Evolutionary conservation across 2,329 filamentous ascomycete species (phyloP), one percentile per base, ranked within the genome.

Genomic region (Boeremia lycopersici): DNA sequence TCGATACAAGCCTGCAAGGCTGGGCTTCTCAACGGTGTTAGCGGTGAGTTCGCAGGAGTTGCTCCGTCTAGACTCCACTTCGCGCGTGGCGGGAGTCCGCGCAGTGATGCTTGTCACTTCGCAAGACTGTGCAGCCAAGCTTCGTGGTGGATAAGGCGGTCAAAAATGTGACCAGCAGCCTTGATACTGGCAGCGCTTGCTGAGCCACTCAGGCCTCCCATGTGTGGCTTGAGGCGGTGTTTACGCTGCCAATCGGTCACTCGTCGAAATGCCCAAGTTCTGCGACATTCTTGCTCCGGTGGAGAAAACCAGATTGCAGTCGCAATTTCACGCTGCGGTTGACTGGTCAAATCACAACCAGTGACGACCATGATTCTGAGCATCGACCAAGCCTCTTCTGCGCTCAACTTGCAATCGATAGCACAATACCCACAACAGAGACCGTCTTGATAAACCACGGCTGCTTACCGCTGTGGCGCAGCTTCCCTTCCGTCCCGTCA

Each of bases 401-500:
- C 13, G 4, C 25, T 19, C 25, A 41, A 10, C 9, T 12, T 39
- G 19, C 23, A 40, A 19, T 40, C 11, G 23, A 40, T 6, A 25
- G 11, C 7, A 3, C 36, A n/a, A 8, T 8, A 9, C 8, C n/a
- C n/a, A n/a, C n/a, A n/a, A n/a, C n/a, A n/a, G 11, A 25, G 10
- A 13, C 36, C 13, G 39, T 41, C 25, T 17, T n/a, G 34, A 36
- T 33, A 38, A 25, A n/a, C 17, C 43, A 60, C 61, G 64, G 64
- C 66, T 63, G 63, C 61, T 63, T 54, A 62, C 38, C n/a, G 31
- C 47, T 59, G 59, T 67, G 66, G 63, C 64, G 46, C 33, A 57
- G 63, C 49, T 55, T 40, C 40, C 48, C 56, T 38, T 48, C 38
- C 33, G 30, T 29, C 26, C 17, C 26, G 44, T n/a, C 34, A 19